phyloP scores from a whole-genome alignment of 1,284 basidiomycete species.

The Phellinidium pouzarii region DNA sequence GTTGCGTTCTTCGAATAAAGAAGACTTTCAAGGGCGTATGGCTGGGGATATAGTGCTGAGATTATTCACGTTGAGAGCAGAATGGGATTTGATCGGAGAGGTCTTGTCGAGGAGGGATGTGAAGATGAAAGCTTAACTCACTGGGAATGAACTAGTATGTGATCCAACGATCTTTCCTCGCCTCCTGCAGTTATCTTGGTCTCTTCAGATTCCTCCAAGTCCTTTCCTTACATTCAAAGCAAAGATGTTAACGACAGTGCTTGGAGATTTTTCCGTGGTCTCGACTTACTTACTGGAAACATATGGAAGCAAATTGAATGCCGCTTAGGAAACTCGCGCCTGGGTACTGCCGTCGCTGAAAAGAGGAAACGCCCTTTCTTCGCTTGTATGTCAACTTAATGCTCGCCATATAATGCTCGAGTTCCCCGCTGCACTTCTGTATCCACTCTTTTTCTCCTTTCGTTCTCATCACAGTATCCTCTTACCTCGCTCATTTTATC shows the following conservation, averaged over 20 bases:
- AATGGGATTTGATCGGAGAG: neutral
- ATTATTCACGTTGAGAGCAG: no score
- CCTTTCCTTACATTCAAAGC: no score
- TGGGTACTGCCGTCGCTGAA: neutral
- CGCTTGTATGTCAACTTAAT: neutral
- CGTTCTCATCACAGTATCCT: neutral
- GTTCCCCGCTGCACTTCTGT: neutral
- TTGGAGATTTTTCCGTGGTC: neutral
- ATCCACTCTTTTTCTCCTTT: neutral
- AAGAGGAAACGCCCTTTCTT: conserved; percentile 6
- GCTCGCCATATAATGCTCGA: neutral
- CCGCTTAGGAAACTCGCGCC: neutral
- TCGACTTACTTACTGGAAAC: neutral
- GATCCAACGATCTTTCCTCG: neutral
- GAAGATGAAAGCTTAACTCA: neutral
- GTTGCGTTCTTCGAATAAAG: neutral
- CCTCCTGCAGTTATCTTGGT: neutral
- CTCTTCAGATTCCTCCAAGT: neutral
- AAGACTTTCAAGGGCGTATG: no score
- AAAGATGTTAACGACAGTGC: neutral
- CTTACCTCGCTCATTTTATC: neutral
- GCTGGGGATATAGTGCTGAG: no score
- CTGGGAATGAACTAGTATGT: neutral
- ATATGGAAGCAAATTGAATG: neutral
- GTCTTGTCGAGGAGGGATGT: no score